Conservation (phyloP, 306 rosid genomes). For the Oemleria cerasiformis region DNA sequence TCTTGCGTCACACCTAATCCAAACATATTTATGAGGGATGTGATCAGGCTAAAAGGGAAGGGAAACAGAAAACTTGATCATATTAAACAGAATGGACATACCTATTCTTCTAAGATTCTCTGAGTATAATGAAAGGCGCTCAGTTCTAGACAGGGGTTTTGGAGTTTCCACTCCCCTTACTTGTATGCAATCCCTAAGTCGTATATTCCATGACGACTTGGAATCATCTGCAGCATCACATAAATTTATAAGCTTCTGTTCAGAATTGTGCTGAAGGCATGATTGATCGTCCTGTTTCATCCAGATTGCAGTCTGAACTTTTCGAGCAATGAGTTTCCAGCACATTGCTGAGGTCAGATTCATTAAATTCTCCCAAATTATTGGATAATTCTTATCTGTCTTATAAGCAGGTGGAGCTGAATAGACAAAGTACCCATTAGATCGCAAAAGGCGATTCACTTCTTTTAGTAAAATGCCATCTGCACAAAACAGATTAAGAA, state of each 20-base stretch:
- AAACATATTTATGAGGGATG: constrained; percentile 22
- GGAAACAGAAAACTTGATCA: not conserved
- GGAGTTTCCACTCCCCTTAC: constrained; percentile 37
- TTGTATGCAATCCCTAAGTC: constrained; percentile 63
- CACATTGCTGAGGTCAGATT: constrained; percentile 88
- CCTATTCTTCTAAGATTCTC: constrained; percentile 66
- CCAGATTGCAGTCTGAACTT: constrained; percentile 97
- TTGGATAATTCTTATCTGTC: constrained; percentile 66
- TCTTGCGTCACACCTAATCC: constrained; percentile 57
- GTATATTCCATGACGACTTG: constrained; percentile 67
- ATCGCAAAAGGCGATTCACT: constrained; percentile 70
- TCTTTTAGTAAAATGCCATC: constrained; percentile 91
- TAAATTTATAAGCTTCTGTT: constrained; percentile 47
- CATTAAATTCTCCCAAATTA: constrained; percentile 75
- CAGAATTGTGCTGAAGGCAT: constrained; percentile 54
- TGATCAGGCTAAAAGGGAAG: constrained; percentile 7
- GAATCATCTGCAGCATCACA: constrained; percentile 70
- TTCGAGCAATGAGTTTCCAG: constrained; percentile 84
- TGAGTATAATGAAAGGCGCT: constrained; percentile 64
- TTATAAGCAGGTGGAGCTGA: constrained; percentile 93
- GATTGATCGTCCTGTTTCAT: constrained; percentile 59
- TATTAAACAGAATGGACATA: constrained; percentile 30
- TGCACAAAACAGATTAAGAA: constrained; percentile 32
- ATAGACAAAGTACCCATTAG: constrained; percentile 79
- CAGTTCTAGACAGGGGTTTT: constrained; percentile 57